Evolutionary conservation across 495 filamentous ascomycete genomes (phyloP).

Genomic region (Penicillium arizonense): DNA sequence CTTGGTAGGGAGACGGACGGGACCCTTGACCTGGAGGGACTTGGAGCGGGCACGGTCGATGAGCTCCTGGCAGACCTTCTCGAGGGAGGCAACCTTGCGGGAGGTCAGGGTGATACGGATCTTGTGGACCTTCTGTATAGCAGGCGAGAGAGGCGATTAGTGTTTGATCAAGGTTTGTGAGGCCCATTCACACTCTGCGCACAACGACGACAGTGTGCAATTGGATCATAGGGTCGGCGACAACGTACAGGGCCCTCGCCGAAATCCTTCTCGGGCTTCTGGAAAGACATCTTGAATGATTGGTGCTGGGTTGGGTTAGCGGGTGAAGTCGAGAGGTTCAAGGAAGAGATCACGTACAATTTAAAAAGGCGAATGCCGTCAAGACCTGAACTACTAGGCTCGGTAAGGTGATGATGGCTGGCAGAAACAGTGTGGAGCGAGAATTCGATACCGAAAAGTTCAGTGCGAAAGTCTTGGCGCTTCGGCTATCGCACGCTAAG

Average conservation of each 20-base stretch:
- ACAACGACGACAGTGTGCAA: slow-evolving; percentile 11
- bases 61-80: slow-evolving; percentile 98
- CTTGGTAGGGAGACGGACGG: slow-evolving; percentile 98
- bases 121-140: slow-evolving; percentile 83
- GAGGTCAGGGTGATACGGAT: slow-evolving; percentile 97
- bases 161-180: background rate
- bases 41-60: slow-evolving; percentile 98
- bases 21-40: slow-evolving; percentile 97
- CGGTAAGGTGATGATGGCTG: slow-evolving; percentile 81
- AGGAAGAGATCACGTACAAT: slow-evolving; percentile 4
- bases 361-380: slow-evolving; percentile 44
- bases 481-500: slow-evolving; percentile 41
- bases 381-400: slow-evolving; percentile 63
- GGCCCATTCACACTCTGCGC: background rate
- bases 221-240: slow-evolving; percentile 1
- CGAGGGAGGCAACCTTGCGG: slow-evolving; percentile 87
- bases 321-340: background rate
- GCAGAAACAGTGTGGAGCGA: slow-evolving; percentile 31
- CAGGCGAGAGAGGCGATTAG: slow-evolving; percentile 10
- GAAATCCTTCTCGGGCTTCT: slow-evolving; percentile 94
- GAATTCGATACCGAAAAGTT: slow-evolving; percentile 21
- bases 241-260: slow-evolving; percentile 75
- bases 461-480: slow-evolving; percentile 45
- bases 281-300: slow-evolving; percentile 79
- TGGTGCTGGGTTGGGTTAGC: slow-evolving; percentile 13